Percentiles rank a stretch among this genome's conserved stretches.
Conservation (phyloP, 2,329 filamentous ascomycete genomes). For the Paecilomyces sp. region DNA sequence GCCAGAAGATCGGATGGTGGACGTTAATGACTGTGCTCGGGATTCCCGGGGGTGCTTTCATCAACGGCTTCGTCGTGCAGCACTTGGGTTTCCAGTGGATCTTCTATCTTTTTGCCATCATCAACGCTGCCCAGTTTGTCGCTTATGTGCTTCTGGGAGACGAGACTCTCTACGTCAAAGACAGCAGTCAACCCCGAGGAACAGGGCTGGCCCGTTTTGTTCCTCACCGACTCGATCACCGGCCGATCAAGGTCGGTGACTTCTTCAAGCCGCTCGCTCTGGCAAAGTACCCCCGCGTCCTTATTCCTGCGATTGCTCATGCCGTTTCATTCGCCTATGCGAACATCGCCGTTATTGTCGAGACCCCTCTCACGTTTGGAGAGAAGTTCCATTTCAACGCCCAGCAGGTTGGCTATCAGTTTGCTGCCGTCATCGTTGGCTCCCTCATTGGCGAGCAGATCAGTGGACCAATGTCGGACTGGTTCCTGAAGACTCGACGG, state of each 20-base stretch:
- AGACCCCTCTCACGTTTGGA: conserved; percentile 52
- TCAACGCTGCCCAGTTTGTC: conserved; percentile 48
- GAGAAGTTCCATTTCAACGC: conserved; percentile 50
- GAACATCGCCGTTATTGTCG: conserved; percentile 48
- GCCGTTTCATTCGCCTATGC: conserved; percentile 50
- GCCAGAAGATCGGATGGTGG: conserved; percentile 48
- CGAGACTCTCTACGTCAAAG: conserved; percentile 47
- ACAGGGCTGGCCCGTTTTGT: conserved; percentile 23
- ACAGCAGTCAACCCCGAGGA: conserved; percentile 13
- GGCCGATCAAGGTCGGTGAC: conserved; percentile 36
- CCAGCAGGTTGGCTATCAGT: conserved; percentile 52
- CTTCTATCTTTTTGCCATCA: conserved; percentile 51
- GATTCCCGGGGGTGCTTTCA: conserved; percentile 29
- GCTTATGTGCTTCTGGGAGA: conserved; percentile 46
- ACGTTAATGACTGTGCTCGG: conserved; percentile 43
- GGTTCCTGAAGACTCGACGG: conserved; percentile 39
- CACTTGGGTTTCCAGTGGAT: conserved; percentile 51
- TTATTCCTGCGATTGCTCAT: conserved; percentile 47
- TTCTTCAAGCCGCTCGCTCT: conserved; percentile 45
- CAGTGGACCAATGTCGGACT: conserved; percentile 47
- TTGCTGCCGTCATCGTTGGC: conserved; percentile 51
- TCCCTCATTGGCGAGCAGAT: conserved; percentile 53
- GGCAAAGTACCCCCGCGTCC: conserved; percentile 35
- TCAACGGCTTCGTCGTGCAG: conserved; percentile 37
- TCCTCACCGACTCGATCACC: conserved; percentile 41